Percentiles rank a stretch among this genome's conserved stretches.
These are phyloP conservation scores for Irpex lacteus DNA, from an alignment of 1,284 basidiomycete genomes.

Conservation along the genomic window DNA sequence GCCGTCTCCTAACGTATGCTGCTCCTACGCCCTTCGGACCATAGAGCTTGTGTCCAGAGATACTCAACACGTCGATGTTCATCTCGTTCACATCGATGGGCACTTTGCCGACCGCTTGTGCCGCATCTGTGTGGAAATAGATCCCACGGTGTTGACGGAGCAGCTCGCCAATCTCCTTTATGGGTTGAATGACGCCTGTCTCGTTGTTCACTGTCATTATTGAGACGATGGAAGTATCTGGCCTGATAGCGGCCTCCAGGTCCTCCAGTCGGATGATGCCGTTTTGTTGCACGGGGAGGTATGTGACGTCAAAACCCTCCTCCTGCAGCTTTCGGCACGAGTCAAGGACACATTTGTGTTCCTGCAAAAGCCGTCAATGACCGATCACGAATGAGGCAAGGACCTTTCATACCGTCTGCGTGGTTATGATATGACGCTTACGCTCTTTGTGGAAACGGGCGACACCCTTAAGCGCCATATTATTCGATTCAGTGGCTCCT, in stretches of 20 bases:
- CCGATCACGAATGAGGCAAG: background rate
- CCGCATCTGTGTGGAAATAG: constrained; percentile 97
- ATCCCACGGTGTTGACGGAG: constrained; percentile 83
- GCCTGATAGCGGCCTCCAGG: constrained; percentile 33
- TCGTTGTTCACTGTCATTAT: constrained; percentile 99
- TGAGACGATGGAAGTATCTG: constrained; percentile 47
- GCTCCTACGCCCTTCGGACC: constrained; percentile 98
- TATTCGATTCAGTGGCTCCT: constrained; percentile 98
- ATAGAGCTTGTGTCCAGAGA: constrained; percentile 98
- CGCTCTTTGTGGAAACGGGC: constrained; percentile 92
- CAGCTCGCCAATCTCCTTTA: constrained; percentile 92
- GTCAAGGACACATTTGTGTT: constrained; percentile 99
- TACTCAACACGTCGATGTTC: constrained; percentile 94
- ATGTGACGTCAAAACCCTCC: constrained; percentile 98
- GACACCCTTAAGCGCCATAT: constrained; percentile 97
- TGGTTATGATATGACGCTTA: constrained; percentile 89
- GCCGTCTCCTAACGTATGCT: constrained; percentile 92
- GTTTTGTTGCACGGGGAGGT: constrained; percentile 89
- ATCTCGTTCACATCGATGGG: constrained; percentile 92
- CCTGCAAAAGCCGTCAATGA: constrained; percentile 45
- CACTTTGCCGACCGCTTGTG: constrained; percentile 94
- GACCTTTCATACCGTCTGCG: constrained; percentile 67
- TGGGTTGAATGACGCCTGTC: constrained; percentile 97
- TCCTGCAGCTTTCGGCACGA: constrained; percentile 95
- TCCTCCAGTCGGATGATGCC: constrained; percentile 64